These are phyloP conservation scores for Colletotrichum sojae DNA, from an alignment of 2,329 filamentous ascomycete species.

Conservation along the genomic window DNA sequence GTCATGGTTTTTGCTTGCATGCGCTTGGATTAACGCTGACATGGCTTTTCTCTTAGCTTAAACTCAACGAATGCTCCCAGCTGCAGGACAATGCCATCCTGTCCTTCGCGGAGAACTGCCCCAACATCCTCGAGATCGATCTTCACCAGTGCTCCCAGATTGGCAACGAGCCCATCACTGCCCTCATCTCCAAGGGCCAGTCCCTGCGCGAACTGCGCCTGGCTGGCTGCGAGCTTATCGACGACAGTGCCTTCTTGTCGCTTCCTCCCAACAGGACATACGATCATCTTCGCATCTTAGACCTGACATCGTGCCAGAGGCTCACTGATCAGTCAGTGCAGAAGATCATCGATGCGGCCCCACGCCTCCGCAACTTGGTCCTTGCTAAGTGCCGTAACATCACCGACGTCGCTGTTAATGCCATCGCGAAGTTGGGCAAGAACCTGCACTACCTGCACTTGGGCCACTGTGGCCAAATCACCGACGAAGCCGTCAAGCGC, in stretches of 20 bases:
- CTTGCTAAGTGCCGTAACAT: constrained; percentile 95
- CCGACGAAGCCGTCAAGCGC: constrained; percentile 87
- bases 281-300: constrained; percentile 92
- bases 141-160: constrained; percentile 87
- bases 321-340: constrained; percentile 90
- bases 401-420: constrained; percentile 88
- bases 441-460: constrained; percentile 97
- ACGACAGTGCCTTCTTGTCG: constrained; percentile 88
- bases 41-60: constrained; percentile 70
- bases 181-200: constrained; percentile 82
- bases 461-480: constrained; percentile 93
- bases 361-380: constrained; percentile 91
- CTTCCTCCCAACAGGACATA: constrained; percentile 79
- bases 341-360: constrained; percentile 88
- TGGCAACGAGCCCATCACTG: constrained; percentile 86
- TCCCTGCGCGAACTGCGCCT: constrained; percentile 92
- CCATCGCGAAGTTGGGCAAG: constrained; percentile 91
- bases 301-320: constrained; percentile 89
- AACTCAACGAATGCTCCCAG: constrained; percentile 93
- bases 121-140: constrained; percentile 96
- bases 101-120: constrained; percentile 89
- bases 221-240: constrained; percentile 86
- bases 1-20: background rate
- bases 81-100: constrained; percentile 86
- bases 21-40: constrained; percentile 48